Percentiles rank a stretch among this genome's conserved stretches.
Evolutionary conservation across 208 protist genomes (phyloP).

Genomic region (Leishmania braziliensis): DNA sequence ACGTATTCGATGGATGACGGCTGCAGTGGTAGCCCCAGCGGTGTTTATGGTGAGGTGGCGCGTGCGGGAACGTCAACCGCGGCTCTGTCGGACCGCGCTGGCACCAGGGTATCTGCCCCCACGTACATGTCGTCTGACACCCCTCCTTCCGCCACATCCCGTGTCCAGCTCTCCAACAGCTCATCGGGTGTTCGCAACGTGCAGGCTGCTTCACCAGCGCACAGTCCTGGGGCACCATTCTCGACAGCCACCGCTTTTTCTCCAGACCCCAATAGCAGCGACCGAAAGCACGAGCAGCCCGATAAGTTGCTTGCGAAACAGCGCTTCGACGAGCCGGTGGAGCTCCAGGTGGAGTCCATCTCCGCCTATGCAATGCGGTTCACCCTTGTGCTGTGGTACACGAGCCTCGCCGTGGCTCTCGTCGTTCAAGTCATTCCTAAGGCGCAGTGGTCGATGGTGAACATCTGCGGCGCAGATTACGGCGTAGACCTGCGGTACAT

Average conservation of each 20-base stretch:
- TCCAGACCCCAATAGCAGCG: not conserved
- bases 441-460: constrained; percentile 57
- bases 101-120: not conserved
- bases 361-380: constrained; percentile 39
- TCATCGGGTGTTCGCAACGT: not conserved
- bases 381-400: constrained; percentile 69
- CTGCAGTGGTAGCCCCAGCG: not conserved
- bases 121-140: constrained; percentile 9
- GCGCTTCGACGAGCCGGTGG: constrained; percentile 54
- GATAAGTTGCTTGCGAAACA: constrained; percentile 14
- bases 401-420: constrained; percentile 47
- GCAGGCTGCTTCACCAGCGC: not conserved
- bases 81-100: not conserved
- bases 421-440: constrained; percentile 59
- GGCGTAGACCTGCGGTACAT: constrained; percentile 37
- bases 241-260: not conserved
- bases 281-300: not conserved
- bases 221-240: not conserved
- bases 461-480: constrained; percentile 58
- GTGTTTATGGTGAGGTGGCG: not conserved
- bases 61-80: not conserved
- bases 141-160: not conserved
- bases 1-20: not conserved
- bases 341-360: constrained; percentile 82
- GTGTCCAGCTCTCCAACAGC: not conserved